Evolutionary conservation across 179 eudicot species (phyloP).

Genomic region (Spinacia oleracea): DNA sequence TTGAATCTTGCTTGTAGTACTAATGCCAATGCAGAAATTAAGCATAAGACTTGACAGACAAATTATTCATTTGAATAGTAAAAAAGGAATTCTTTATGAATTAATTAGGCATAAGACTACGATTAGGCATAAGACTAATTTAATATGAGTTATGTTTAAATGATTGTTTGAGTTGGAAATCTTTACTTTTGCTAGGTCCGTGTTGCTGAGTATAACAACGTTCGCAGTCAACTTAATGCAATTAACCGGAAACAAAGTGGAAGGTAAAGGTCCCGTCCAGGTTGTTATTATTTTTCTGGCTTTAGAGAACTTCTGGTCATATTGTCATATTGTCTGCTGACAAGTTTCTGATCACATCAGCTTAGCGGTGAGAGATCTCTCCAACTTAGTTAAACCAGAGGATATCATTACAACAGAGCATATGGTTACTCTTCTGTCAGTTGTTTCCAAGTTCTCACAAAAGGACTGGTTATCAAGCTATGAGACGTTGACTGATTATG

Average conservation of each 20-base stretch:
- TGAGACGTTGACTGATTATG: slow-evolving; percentile 86
- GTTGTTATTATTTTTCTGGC: not conserved
- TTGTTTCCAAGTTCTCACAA: slow-evolving; percentile 92
- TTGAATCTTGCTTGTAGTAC: not conserved
- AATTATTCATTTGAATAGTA: not conserved
- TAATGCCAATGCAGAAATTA: not conserved
- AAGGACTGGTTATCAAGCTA: slow-evolving; percentile 97
- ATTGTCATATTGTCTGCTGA: slow-evolving; percentile 14
- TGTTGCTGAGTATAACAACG: slow-evolving; percentile 90
- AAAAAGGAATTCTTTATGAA: not conserved
- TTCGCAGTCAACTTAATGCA: slow-evolving; percentile 93
- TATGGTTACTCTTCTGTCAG: slow-evolving; percentile 86
- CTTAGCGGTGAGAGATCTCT: slow-evolving; percentile 94
- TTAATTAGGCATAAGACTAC: too few species aligned
- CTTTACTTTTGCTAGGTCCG: slow-evolving; percentile 60
- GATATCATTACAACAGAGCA: slow-evolving; percentile 85
- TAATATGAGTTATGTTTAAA: not conserved
- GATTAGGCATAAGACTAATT: too few species aligned
- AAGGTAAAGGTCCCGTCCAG: slow-evolving; percentile 51
- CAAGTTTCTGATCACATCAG: slow-evolving; percentile 43
- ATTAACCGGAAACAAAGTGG: slow-evolving; percentile 96
- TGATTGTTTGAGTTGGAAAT: slow-evolving; percentile 3
- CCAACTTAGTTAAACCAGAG: slow-evolving; percentile 84
- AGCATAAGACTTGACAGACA: not conserved
- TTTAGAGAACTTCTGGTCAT: not conserved